These are phyloP conservation scores for Elsinoe arachidis DNA, from an alignment of 2,329 filamentous ascomycete genomes.

Conservation along the genomic window DNA sequence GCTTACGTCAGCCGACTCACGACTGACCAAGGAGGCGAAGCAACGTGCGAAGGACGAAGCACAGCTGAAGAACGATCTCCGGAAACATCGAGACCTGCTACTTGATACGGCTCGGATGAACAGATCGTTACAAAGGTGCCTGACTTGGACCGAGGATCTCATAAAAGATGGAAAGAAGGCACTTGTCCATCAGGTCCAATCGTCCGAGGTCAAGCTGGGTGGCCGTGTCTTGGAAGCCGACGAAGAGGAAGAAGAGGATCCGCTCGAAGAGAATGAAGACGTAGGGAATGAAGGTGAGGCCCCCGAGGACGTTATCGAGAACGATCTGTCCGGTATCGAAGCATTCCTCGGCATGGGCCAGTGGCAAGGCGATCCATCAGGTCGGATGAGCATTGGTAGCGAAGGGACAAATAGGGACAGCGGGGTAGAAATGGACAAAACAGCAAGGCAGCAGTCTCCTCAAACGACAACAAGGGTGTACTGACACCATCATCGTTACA, in stretches of 20 bases:
- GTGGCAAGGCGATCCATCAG: conserved; percentile 16
- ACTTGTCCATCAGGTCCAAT: conserved; percentile 68
- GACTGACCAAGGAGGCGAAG: conserved; percentile 35
- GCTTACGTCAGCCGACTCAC: conserved; percentile 28
- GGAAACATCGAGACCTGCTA: conserved; percentile 80
- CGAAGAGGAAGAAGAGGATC: conserved; percentile 43
- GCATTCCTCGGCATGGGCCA: conserved; percentile 16
- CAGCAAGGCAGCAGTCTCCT: not conserved
- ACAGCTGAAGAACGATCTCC: conserved; percentile 72
- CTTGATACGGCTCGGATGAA: conserved; percentile 92
- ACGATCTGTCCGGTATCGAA: conserved; percentile 17
- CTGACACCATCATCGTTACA: not conserved
- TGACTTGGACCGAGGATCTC: conserved; percentile 81
- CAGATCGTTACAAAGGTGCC: conserved; percentile 80
- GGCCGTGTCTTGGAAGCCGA: conserved; percentile 68
- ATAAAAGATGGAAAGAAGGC: conserved; percentile 85
- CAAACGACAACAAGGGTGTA: not conserved
- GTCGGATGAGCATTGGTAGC: conserved; percentile 16
- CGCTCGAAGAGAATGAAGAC: conserved; percentile 21
- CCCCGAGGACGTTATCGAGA: conserved; percentile 20
- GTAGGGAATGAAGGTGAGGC: conserved; percentile 14
- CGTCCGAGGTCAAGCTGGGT: conserved; percentile 72
- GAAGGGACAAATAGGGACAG: conserved; percentile 27
- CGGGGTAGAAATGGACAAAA: conserved; percentile 18
- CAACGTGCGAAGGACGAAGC: conserved; percentile 70